Evolutionary conservation across 768 basidiomycete species (phyloP).

Genomic region (Amanita polypyramis): DNA sequence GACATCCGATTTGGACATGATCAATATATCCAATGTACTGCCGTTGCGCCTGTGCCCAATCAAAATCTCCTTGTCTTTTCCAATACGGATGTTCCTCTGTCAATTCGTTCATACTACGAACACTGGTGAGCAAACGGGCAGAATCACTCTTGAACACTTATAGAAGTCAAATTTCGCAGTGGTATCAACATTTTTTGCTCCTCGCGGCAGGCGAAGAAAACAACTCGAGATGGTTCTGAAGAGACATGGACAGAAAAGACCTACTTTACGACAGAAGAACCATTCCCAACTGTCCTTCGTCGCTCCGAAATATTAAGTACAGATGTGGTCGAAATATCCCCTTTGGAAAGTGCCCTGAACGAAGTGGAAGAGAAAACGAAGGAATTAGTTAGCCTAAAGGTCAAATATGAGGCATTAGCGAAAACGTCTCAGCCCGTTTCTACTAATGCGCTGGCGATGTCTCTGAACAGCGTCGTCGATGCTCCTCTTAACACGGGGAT

Average conservation of each 20-base stretch:
- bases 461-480: slow-evolving; percentile 81
- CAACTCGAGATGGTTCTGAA: slow-evolving; percentile 52
- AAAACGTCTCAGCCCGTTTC: slow-evolving; percentile 65
- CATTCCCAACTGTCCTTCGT: slow-evolving; percentile 85
- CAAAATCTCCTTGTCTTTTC: slow-evolving; percentile 68
- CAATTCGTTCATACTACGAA: slow-evolving; percentile 81
- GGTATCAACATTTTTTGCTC: slow-evolving; percentile 79
- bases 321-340: slow-evolving; percentile 70
- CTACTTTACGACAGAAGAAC: slow-evolving; percentile 74
- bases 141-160: not conserved
- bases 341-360: slow-evolving; percentile 70
- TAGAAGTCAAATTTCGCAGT: slow-evolving; percentile 27
- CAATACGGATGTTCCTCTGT: slow-evolving; percentile 71
- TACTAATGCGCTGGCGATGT: slow-evolving; percentile 79
- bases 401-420: slow-evolving; percentile 67
- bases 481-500: slow-evolving; percentile 70
- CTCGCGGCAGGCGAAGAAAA: slow-evolving; percentile 55
- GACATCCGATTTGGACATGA: slow-evolving; percentile 72
- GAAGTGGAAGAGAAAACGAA: slow-evolving; percentile 77
- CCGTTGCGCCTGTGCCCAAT: slow-evolving; percentile 81
- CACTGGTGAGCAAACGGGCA: slow-evolving; percentile 42
- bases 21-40: slow-evolving; percentile 83
- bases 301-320: slow-evolving; percentile 76
- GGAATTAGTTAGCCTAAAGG: slow-evolving; percentile 58
- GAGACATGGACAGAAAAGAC: slow-evolving; percentile 88